Evolutionary conservation across 208 protist genomes (phyloP).

Genomic region (Spongospora subterranea): DNA sequence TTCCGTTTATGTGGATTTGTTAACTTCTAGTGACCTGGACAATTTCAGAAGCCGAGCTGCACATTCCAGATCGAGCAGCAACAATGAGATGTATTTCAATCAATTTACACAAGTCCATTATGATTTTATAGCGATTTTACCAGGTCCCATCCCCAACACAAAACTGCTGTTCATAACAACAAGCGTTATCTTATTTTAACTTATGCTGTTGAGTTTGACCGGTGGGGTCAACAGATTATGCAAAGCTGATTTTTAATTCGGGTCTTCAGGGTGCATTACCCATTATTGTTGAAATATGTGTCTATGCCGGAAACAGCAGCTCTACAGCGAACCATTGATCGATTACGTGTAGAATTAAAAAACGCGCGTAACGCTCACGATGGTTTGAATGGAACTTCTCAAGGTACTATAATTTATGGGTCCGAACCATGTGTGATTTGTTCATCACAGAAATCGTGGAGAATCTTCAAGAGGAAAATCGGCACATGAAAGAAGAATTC

Average conservation of each 20-base stretch:
- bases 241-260: not conserved
- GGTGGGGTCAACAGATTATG: not conserved
- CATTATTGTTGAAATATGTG: not conserved
- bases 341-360: not conserved
- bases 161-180: not conserved
- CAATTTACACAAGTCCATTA: too few relatives aligned
- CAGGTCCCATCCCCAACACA: not conserved
- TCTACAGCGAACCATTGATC: conserved; percentile 34
- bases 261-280: conserved; percentile 40
- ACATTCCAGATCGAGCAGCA: not conserved
- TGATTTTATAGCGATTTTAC: too few relatives aligned
- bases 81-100: too few relatives aligned
- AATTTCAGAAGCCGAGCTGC: not conserved
- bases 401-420: not conserved
- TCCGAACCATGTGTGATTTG: not conserved
- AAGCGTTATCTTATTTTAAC: conserved; percentile 41
- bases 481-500: not conserved
- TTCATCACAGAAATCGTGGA: not conserved
- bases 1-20: conserved; percentile 11
- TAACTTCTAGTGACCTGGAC: conserved; percentile 38
- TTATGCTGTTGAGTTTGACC: conserved; percentile 47
- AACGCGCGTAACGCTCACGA: not conserved
- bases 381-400: not conserved
- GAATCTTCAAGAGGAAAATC: conserved; percentile 30
- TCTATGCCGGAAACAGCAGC: not conserved